These are phyloP conservation scores for Sparassis latifolia DNA, from an alignment of 1,284 basidiomycete genomes.

Conservation along the genomic window DNA sequence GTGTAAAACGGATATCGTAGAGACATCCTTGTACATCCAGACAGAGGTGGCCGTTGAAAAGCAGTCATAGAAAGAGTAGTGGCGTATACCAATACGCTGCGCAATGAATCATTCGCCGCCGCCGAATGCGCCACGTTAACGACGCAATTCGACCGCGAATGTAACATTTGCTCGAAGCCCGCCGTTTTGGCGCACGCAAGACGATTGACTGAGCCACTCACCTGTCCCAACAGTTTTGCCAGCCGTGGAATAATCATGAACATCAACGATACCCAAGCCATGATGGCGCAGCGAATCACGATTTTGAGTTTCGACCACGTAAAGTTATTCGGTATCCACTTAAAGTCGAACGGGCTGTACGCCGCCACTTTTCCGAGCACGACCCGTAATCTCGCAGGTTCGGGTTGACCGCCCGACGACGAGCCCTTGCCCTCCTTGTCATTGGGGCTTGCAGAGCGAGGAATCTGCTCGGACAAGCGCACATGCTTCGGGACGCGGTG, in stretches of 20 bases:
- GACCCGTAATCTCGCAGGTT: background rate
- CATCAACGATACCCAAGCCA: conserved; percentile 58
- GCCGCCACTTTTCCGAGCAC: background rate
- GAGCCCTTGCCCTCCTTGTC: background rate
- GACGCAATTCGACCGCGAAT: too few relatives aligned
- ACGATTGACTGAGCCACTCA: conserved; percentile 18
- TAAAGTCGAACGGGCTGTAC: conserved; percentile 23
- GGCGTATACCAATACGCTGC: too few relatives aligned
- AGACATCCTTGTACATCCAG: too few relatives aligned
- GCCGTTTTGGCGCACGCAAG: too few relatives aligned
- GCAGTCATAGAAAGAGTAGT: too few relatives aligned
- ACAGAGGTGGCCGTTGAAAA: too few relatives aligned
- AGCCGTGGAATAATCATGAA: conserved; percentile 56
- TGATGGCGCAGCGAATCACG: conserved; percentile 54
- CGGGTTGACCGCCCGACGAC: background rate
- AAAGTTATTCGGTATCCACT: conserved; percentile 55
- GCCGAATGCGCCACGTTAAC: too few relatives aligned
- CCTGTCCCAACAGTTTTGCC: conserved; percentile 53
- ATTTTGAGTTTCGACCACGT: conserved; percentile 59
- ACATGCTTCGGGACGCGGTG: conserved; percentile 10
- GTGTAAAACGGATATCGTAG: too few relatives aligned
- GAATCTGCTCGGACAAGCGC: background rate
- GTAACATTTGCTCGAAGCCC: too few relatives aligned
- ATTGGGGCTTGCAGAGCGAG: conserved; percentile 6
- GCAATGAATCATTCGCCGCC: too few relatives aligned